Evolutionary conservation across 371 early-diverging fungal genomes (phyloP).

Genomic region (Mucor velutinosus): DNA sequence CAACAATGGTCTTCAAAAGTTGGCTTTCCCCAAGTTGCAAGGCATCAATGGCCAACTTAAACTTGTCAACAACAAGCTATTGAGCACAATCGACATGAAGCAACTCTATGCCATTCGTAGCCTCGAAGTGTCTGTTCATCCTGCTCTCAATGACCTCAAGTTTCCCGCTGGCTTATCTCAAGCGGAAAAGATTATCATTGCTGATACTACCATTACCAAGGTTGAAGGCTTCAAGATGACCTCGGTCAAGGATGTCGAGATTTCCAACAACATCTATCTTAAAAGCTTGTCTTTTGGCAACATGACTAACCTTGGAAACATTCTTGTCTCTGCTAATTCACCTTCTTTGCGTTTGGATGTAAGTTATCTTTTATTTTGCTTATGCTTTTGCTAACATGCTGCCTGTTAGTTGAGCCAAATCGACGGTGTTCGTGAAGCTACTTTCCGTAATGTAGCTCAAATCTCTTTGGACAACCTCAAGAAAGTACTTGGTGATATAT

Average conservation of each 20-base stretch:
- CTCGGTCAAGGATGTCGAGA: slow-evolving; percentile 32
- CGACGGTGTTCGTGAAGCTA: slow-evolving; percentile 12
- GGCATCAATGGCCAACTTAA: slow-evolving; percentile 45
- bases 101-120: slow-evolving; percentile 33
- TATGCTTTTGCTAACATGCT: not conserved
- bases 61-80: slow-evolving; percentile 45
- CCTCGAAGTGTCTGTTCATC: slow-evolving; percentile 46
- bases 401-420: slow-evolving; percentile 31
- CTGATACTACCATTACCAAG: slow-evolving; percentile 46
- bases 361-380: slow-evolving; percentile 16
- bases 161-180: slow-evolving; percentile 43
- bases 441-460: slow-evolving; percentile 44
- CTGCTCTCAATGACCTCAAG: slow-evolving; percentile 42
- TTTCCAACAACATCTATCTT: slow-evolving; percentile 56
- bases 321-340: slow-evolving; percentile 53
- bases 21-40: slow-evolving; percentile 44
- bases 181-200: slow-evolving; percentile 34
- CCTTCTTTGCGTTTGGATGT: slow-evolving; percentile 36
- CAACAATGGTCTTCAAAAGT: slow-evolving; percentile 34
- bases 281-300: slow-evolving; percentile 38
- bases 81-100: slow-evolving; percentile 33
- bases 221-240: slow-evolving; percentile 45
- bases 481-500: slow-evolving; percentile 44
- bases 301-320: slow-evolving; percentile 26
- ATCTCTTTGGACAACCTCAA: slow-evolving; percentile 34